Conservation (phyloP, 768 basidiomycete genomes). For the Termitomyces sp. region DNA sequence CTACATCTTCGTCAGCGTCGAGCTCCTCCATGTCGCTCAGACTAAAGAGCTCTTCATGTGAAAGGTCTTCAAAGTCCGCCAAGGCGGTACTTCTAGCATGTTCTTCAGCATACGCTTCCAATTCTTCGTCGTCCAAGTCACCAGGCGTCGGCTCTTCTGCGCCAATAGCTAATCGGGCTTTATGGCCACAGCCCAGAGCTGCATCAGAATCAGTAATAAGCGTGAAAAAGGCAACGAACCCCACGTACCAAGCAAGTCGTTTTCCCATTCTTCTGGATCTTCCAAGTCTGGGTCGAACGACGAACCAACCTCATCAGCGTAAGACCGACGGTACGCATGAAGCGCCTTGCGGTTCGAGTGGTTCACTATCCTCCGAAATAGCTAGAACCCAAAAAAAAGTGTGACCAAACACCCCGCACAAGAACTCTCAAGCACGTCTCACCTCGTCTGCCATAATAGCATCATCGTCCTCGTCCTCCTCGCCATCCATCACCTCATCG, state of each 20-base stretch:
- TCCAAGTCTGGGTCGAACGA: slow-evolving; percentile 74
- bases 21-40: slow-evolving; percentile 27
- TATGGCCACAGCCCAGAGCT: slow-evolving; percentile 1
- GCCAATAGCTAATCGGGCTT: not conserved
- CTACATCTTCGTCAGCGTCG: slow-evolving; percentile 16
- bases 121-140: slow-evolving; percentile 51
- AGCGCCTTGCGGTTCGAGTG: slow-evolving; percentile 42
- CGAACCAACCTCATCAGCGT: slow-evolving; percentile 63
- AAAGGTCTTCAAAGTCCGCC: slow-evolving; percentile 43
- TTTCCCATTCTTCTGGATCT: slow-evolving; percentile 56
- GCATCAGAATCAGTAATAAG: not conserved
- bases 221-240: not conserved
- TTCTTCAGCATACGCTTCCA: slow-evolving; percentile 56
- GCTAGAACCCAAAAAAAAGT: slow-evolving; percentile 26
- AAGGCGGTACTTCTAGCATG: slow-evolving; percentile 30
- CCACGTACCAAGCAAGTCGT: slow-evolving; percentile 38
- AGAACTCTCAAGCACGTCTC: slow-evolving; percentile 1
- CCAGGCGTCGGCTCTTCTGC: slow-evolving; percentile 28
- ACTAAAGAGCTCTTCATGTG: slow-evolving; percentile 33
- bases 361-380: slow-evolving; percentile 61
- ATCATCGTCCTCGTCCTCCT: slow-evolving; percentile 56
- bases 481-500: slow-evolving; percentile 31
- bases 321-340: slow-evolving; percentile 58
- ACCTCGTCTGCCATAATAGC: slow-evolving; percentile 66
- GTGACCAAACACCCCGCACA: not conserved